A percentile compares a stretch with the other conserved stretches of the same genome.
phyloP scores from a whole-genome alignment of 2,329 filamentous ascomycete species.

The Microsporum audouinii region DNA sequence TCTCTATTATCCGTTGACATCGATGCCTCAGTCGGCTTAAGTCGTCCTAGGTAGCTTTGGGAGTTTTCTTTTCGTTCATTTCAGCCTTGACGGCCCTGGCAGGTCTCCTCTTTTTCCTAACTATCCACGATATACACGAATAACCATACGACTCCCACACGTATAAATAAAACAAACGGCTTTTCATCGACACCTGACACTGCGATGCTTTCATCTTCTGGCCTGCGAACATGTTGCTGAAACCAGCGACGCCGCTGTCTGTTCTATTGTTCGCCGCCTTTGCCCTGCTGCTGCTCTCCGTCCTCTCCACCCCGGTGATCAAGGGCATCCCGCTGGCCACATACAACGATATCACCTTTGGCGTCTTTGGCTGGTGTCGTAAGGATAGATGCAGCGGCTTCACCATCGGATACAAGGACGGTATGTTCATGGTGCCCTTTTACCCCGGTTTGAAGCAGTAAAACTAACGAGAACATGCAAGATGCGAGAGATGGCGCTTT shows the following conservation, averaged over 20 bases:
- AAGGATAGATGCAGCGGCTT: conserved; percentile 55
- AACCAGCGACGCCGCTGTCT: conserved; percentile 83
- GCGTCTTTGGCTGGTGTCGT: conserved; percentile 83
- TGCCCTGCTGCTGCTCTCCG: conserved; percentile 69
- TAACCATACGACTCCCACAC: too few relatives aligned
- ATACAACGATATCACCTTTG: conserved; percentile 67
- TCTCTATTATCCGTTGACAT: neutral
- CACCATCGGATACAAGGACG: conserved; percentile 73
- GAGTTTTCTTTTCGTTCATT: neutral
- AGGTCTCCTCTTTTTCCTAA: neutral
- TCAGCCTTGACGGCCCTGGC: neutral
- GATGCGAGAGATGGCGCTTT: conserved; percentile 37
- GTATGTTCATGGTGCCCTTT: conserved; percentile 42
- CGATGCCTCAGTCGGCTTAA: neutral
- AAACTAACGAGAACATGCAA: neutral
- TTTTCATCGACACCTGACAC: too few relatives aligned
- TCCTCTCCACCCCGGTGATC: conserved; percentile 84
- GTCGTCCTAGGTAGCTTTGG: too few relatives aligned
- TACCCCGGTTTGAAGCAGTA: neutral
- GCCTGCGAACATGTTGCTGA: conserved; percentile 53
- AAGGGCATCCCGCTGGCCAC: conserved; percentile 71
- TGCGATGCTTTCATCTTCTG: neutral
- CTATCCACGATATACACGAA: too few relatives aligned
- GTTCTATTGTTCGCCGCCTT: conserved; percentile 78
- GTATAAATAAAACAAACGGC: too few relatives aligned